Percentiles rank a stretch among this genome's conserved stretches.
Conservation (phyloP, 768 basidiomycete genomes). For the Tricholoma sp. region DNA sequence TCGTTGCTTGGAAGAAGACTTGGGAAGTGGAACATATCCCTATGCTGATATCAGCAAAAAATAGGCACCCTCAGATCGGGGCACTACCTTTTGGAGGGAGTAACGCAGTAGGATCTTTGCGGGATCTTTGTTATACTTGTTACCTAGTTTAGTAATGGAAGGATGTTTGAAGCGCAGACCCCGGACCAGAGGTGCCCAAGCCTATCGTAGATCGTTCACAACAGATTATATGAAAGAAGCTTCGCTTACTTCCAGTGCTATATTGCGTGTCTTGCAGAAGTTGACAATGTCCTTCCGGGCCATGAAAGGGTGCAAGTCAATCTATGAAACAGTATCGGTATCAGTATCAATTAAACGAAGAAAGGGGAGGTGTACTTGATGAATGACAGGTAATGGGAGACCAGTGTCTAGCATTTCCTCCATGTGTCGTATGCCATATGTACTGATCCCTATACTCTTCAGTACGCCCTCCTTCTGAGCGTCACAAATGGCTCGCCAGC, state of each 20-base stretch:
- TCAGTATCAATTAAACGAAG: constrained; percentile 1
- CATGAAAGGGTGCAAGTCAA: constrained; percentile 69
- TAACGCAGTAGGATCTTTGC: constrained; percentile 66
- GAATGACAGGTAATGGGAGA: constrained; percentile 49
- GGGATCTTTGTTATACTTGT: constrained; percentile 52
- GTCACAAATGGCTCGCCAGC: constrained; percentile 64
- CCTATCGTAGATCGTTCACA: constrained; percentile 28
- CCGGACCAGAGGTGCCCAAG: constrained; percentile 71
- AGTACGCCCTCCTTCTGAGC: constrained; percentile 56
- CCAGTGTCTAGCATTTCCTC: constrained; percentile 42
- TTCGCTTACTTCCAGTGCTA: constrained; percentile 54
- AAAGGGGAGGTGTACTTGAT: constrained; percentile 41
- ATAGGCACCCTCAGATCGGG: too few species aligned
- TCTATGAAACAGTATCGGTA: constrained; percentile 20
- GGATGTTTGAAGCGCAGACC: constrained; percentile 62
- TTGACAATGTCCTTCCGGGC: constrained; percentile 55
- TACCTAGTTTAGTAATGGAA: constrained; percentile 43
- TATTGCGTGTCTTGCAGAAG: constrained; percentile 50
- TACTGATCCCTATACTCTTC: constrained; percentile 62
- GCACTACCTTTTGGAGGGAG: constrained; percentile 71
- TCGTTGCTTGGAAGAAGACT: constrained; percentile 47
- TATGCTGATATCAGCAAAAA: constrained; percentile 13
- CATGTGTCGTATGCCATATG: constrained; percentile 56
- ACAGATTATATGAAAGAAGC: not conserved
- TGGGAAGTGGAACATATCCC: constrained; percentile 63